phyloP scores from a whole-genome alignment of 768 basidiomycete genomes.

The Crucibulum laeve region DNA sequence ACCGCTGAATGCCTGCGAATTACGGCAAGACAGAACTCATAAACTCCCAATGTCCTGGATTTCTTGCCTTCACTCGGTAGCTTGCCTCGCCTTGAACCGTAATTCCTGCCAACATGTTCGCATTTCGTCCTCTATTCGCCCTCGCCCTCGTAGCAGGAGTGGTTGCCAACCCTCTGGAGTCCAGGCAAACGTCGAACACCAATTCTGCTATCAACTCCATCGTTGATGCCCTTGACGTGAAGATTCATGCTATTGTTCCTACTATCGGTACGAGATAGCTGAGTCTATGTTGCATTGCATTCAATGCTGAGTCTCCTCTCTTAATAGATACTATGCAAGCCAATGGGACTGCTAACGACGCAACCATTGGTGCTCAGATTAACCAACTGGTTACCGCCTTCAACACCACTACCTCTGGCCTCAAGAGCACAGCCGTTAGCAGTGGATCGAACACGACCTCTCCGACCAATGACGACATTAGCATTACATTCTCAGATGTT shows the following conservation, averaged over 20 bases:
- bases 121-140: constrained; percentile 20
- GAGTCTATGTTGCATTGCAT: constrained; percentile 1
- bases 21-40: background rate
- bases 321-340: constrained; percentile 22
- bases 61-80: too few relatives aligned
- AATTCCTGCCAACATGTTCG: constrained; percentile 19
- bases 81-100: constrained; percentile 5
- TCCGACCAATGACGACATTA: constrained; percentile 31
- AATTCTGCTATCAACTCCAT: constrained; percentile 21
- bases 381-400: constrained; percentile 19
- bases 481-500: constrained; percentile 22
- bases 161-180: constrained; percentile 21
- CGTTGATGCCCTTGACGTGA: constrained; percentile 19
- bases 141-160: constrained; percentile 21
- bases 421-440: constrained; percentile 21
- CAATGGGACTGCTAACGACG: constrained; percentile 21
- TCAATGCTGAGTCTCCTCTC: background rate
- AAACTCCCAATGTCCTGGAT: background rate
- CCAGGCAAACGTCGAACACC: constrained; percentile 28
- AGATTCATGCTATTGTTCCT: constrained; percentile 15
- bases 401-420: constrained; percentile 14
- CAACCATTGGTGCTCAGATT: constrained; percentile 23
- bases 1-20: background rate
- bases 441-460: constrained; percentile 22
- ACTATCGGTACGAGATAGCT: too few relatives aligned